These are phyloP conservation scores for Psilocybe cubensis DNA, from an alignment of 768 basidiomycete genomes.

Conservation along the genomic window DNA sequence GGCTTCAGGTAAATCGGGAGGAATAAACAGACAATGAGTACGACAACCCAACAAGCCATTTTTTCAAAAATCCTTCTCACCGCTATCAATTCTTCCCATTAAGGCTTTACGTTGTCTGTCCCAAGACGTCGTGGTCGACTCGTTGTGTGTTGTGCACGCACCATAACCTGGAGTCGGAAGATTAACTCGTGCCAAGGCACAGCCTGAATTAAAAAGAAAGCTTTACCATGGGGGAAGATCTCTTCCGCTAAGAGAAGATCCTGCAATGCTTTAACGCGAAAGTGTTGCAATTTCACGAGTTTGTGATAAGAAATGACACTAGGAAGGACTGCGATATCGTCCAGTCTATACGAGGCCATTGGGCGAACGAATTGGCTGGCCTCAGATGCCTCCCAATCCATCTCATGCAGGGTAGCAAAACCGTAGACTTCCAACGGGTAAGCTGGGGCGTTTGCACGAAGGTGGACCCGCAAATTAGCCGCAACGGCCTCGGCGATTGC, in stretches of 20 bases:
- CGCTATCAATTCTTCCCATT: conserved; percentile 53
- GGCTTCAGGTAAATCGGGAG: conserved; percentile 35
- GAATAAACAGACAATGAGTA: not conserved
- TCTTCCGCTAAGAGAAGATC: conserved; percentile 58
- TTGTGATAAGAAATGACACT: conserved; percentile 66
- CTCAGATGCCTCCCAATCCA: conserved; percentile 53
- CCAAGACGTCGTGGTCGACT: conserved; percentile 51
- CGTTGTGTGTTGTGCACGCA: conserved; percentile 54
- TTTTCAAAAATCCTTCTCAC: conserved; percentile 33
- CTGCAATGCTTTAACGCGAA: conserved; percentile 56
- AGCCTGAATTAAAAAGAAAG: not conserved
- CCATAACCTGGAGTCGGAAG: conserved; percentile 51
- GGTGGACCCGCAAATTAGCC: conserved; percentile 49
- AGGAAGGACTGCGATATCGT: conserved; percentile 57
- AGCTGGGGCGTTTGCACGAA: conserved; percentile 61
- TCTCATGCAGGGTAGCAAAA: conserved; percentile 47
- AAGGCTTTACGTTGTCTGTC: conserved; percentile 50
- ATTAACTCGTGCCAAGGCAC: conserved; percentile 7
- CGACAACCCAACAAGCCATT: not conserved
- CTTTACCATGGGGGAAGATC: conserved; percentile 67
- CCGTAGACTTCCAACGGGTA: conserved; percentile 69
- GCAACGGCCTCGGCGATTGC: conserved; percentile 49
- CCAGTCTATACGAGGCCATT: conserved; percentile 53
- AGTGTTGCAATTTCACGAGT: conserved; percentile 60
- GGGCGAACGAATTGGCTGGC: conserved; percentile 66